Evolutionary conservation across 352 stramenopile species (phyloP), one percentile per base, ranked within the genome.

Genomic region (Albugo candida): DNA sequence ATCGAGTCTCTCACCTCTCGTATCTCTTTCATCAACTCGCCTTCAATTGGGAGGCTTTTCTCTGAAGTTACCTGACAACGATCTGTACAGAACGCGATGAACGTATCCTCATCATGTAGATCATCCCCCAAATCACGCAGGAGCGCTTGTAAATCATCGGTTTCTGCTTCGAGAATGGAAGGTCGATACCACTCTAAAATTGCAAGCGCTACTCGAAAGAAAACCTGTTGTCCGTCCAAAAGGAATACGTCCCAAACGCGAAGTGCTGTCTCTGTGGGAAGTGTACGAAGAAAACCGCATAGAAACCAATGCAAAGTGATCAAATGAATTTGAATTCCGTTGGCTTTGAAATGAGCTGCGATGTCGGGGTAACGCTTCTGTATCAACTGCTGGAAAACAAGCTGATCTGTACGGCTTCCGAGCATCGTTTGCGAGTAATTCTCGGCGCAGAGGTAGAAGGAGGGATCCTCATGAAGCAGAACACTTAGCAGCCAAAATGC

Each of bases 231-330:
- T 2, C 77, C 76, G 36, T 87, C 67, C 14, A 81, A 49, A 34
- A 86, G 82, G 38, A 87, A 69, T 60, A 60, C 76, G 51, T 88
- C 73, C 75, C 75, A 88, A 8, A 88, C 60, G 0, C 75, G 66
- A 16, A 86, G 47, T 5, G 68, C 70, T 5, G 65, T 78, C 45
- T 83, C 70, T 6, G 82, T 73, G 1, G 69, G 68, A 8, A 91
- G 49, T 34, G 72, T 87, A 49, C 83, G 83, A 16, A 88, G 61
- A 64, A 89, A 91, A 1, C 74, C 58, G 49, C 77, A 91, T 2
- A 91, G 52, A 45, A 89, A 91, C 77, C 77, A 91, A 40, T 88
- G 73, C 1, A 84, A 55, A n/a, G 76, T 84, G n/a, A 86, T 54
- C 17, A 84, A 62, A 21, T 82, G 60, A 27, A 91, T 64, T 41